These are phyloP conservation scores for Leccinum disarticulatum DNA, from an alignment of 768 basidiomycete genomes.

Conservation along the genomic window DNA sequence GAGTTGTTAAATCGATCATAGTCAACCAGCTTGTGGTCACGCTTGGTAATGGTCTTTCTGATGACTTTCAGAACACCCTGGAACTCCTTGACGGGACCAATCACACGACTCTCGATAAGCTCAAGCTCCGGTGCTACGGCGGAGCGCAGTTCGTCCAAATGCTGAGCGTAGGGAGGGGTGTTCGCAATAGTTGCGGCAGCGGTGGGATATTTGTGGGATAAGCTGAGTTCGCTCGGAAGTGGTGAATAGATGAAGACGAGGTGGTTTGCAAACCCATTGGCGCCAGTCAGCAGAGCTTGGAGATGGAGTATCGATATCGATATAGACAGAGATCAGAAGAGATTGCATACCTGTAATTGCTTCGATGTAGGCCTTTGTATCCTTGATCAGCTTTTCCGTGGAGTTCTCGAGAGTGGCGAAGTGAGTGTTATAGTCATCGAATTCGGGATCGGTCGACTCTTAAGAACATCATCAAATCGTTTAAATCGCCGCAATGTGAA, in stretches of 20 bases:
- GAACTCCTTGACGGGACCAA: constrained; percentile 86
- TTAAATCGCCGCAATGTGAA: background rate
- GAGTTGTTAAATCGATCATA: constrained; percentile 97
- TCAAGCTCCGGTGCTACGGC: constrained; percentile 88
- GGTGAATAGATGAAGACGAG: constrained; percentile 65
- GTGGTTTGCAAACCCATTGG: constrained; percentile 62
- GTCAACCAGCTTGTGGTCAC: constrained; percentile 96
- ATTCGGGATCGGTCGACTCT: constrained; percentile 87
- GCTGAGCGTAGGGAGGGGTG: constrained; percentile 65
- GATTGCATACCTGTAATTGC: constrained; percentile 60
- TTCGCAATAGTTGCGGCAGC: constrained; percentile 75
- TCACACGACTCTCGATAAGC: constrained; percentile 84
- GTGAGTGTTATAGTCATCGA: constrained; percentile 81
- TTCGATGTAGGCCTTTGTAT: constrained; percentile 84
- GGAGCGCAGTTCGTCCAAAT: constrained; percentile 81
- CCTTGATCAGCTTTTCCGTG: constrained; percentile 89
- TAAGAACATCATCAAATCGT: constrained; percentile 8
- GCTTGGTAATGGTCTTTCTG: constrained; percentile 92
- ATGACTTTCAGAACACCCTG: constrained; percentile 84
- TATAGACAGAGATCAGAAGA: background rate
- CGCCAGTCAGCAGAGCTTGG: constrained; percentile 65
- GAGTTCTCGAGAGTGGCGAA: constrained; percentile 77
- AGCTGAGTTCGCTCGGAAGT: constrained; percentile 72
- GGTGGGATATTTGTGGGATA: constrained; percentile 76
- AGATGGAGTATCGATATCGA: constrained; percentile 3